Evolutionary conservation across 371 early-diverging fungal genomes (phyloP).

Genomic region (Mortierella sp.): DNA sequence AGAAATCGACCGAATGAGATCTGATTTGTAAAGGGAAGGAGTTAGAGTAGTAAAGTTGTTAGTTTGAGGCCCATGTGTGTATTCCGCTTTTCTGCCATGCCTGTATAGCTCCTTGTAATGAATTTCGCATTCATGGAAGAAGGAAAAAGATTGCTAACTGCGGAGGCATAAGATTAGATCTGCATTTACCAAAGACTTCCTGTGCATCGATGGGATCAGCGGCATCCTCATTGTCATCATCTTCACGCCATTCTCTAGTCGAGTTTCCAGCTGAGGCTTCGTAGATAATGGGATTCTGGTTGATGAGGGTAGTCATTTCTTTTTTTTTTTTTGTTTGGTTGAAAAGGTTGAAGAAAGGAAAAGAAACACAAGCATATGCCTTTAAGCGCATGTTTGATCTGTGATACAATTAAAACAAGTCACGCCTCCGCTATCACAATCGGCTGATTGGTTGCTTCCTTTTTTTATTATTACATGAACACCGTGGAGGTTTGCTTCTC

Average conservation of each 20-base stretch:
- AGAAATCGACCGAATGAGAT: slow-evolving; percentile 96
- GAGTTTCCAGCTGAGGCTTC: slow-evolving; percentile 60
- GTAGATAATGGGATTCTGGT: slow-evolving; percentile 90
- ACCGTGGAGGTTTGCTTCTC: slow-evolving; percentile 1
- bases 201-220: slow-evolving; percentile 86
- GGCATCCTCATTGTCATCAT: slow-evolving; percentile 77
- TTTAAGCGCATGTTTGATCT: background rate
- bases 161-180: background rate
- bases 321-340: background rate
- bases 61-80: background rate
- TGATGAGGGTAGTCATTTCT: slow-evolving; percentile 64
- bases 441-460: too few relatives aligned
- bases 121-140: background rate
- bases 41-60: background rate
- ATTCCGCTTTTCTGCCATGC: too few relatives aligned
- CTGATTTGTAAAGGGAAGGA: slow-evolving; percentile 46
- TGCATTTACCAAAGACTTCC: slow-evolving; percentile 82
- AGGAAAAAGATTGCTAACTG: background rate
- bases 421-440: too few relatives aligned
- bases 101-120: too few relatives aligned
- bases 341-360: background rate
- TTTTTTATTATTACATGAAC: background rate
- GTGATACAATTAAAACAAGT: background rate
- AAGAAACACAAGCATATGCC: background rate
- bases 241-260: slow-evolving; percentile 64